Conservation (phyloP, 306 rosid species). For the barrel medic (Medicago truncatula) region DNA sequence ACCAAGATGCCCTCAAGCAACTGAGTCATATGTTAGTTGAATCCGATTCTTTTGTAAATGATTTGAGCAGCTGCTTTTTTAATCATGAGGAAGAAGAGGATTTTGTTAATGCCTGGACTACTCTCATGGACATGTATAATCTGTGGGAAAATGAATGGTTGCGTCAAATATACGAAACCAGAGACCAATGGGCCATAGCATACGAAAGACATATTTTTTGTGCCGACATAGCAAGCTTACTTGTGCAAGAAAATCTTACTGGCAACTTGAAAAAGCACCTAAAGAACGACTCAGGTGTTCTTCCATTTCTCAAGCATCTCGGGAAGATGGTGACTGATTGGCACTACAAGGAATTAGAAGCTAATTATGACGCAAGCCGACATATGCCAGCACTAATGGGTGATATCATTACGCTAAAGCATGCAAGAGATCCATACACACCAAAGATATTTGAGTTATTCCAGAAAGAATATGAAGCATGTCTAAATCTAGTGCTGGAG, state of each 20-base stretch:
- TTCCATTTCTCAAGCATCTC: conserved; percentile 57
- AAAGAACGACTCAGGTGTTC: conserved; percentile 48
- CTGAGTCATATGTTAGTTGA: conserved; percentile 43
- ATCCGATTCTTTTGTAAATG: conserved; percentile 50
- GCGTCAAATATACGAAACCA: conserved; percentile 48
- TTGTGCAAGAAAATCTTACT: conserved; percentile 49
- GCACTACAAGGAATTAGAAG: conserved; percentile 67
- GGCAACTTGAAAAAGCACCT: conserved; percentile 54
- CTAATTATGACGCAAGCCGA: conserved; percentile 56
- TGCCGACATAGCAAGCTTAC: conserved; percentile 54
- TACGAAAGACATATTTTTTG: conserved; percentile 53
- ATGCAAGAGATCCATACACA: conserved; percentile 62
- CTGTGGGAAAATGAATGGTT: conserved; percentile 62
- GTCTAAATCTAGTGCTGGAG: conserved; percentile 58
- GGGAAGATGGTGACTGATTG: conserved; percentile 56
- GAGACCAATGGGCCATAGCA: conserved; percentile 62
- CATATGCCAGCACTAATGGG: conserved; percentile 62
- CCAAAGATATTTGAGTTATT: conserved; percentile 58
- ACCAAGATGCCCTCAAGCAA: conserved; percentile 56
- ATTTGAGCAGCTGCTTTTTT: conserved; percentile 59
- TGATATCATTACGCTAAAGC: conserved; percentile 56
- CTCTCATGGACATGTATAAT: conserved; percentile 50
- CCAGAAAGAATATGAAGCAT: conserved; percentile 63
- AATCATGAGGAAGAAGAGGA: conserved; percentile 60
- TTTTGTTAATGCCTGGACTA: conserved; percentile 63